Percentiles rank a stretch among this genome's conserved stretches.
Evolutionary conservation across 768 basidiomycete genomes (phyloP).

Genomic region (button mushroom (Agaricus bisporus)): DNA sequence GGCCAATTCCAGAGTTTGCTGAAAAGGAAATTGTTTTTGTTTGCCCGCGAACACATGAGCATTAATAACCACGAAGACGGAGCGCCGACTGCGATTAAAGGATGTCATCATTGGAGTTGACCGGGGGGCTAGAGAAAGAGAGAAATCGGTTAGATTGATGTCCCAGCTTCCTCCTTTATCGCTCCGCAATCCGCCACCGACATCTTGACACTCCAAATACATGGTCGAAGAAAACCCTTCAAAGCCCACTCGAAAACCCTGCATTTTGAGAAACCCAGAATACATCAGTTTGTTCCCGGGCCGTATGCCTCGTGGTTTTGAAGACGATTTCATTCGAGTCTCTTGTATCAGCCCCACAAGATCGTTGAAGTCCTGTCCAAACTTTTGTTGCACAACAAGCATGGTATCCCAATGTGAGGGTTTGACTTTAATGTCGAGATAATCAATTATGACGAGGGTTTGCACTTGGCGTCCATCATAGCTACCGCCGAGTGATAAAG

Average conservation of each 20-base stretch:
- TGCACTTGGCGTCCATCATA: constrained; percentile 46
- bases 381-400: constrained; percentile 80
- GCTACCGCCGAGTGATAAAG: constrained; percentile 55
- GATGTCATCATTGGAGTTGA: constrained; percentile 28
- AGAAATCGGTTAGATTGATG: constrained; percentile 65
- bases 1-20: constrained; percentile 40
- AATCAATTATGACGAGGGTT: constrained; percentile 56
- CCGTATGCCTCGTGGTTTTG: constrained; percentile 17
- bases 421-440: constrained; percentile 68
- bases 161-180: constrained; percentile 53
- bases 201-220: constrained; percentile 69
- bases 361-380: constrained; percentile 85
- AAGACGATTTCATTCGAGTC: constrained; percentile 33
- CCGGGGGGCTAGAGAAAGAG: constrained; percentile 76
- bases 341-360: constrained; percentile 61
- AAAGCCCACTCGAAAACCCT: constrained; percentile 75
- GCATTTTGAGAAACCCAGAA: constrained; percentile 55
- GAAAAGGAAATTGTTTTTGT: constrained; percentile 19
- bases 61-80: constrained; percentile 84
- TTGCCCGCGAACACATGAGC: constrained; percentile 39
- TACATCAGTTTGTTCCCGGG: constrained; percentile 20
- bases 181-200: constrained; percentile 56
- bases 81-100: constrained; percentile 56
- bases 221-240: constrained; percentile 69
- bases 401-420: constrained; percentile 82